These are phyloP conservation scores for Fusarium sp. DNA, from an alignment of 2,329 filamentous ascomycete genomes.

Conservation along the genomic window DNA sequence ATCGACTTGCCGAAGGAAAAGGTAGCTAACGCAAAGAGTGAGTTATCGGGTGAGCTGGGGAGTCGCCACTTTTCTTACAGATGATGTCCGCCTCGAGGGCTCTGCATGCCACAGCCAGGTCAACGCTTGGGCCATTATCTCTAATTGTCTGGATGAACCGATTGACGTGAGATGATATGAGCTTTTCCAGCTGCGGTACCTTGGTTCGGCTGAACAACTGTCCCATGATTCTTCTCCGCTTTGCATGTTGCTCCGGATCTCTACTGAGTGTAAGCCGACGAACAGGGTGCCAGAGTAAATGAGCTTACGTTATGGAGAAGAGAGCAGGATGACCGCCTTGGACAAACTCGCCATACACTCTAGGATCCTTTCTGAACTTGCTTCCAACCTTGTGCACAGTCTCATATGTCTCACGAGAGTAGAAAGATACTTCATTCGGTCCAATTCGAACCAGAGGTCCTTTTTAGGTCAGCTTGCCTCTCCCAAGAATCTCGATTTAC, in stretches of 20 bases:
- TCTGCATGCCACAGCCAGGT: conserved; percentile 10
- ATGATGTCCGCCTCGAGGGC: conserved; percentile 37
- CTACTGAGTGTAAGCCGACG: conserved; percentile 21
- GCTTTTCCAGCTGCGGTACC: conserved; percentile 39
- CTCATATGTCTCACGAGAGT: conserved; percentile 43
- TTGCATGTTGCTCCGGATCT: conserved; percentile 43
- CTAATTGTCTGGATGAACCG: conserved; percentile 24
- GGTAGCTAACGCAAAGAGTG: conserved; percentile 23
- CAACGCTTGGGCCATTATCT: neutral
- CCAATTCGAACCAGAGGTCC: conserved; percentile 40
- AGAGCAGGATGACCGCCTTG: conserved; percentile 46
- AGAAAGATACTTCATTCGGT: conserved; percentile 44
- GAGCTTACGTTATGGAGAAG: conserved; percentile 45
- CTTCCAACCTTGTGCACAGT: conserved; percentile 42
- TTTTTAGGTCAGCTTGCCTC: neutral
- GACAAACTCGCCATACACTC: conserved; percentile 45
- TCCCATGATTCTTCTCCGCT: conserved; percentile 46
- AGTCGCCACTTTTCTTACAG: conserved; percentile 2
- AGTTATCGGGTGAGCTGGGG: neutral
- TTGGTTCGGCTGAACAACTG: conserved; percentile 46
- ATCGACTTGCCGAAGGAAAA: conserved; percentile 46
- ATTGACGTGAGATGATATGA: conserved; percentile 40
- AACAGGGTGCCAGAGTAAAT: too few species aligned
- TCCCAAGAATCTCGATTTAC: rapidly evolving
- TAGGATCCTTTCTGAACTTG: conserved; percentile 42